phyloP scores from a whole-genome alignment of 805 yeast species.

The Ascoidea rubescens region DNA sequence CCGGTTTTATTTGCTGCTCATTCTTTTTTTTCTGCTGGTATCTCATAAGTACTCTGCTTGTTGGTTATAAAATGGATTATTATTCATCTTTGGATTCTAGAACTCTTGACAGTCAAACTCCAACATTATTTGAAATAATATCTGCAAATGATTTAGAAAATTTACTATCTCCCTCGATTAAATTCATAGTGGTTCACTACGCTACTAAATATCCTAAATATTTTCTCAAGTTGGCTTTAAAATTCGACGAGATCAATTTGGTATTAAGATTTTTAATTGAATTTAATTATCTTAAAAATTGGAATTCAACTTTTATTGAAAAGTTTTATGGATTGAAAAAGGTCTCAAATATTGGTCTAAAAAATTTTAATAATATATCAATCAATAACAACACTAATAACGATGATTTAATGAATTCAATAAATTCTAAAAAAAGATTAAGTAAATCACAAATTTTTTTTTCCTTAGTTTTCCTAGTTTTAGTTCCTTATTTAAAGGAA shows the following conservation, averaged over 20 bases:
- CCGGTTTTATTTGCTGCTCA: too few species aligned
- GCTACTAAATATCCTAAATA: conserved; percentile 66
- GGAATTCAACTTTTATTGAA: conserved; percentile 85
- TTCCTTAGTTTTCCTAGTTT: conserved; percentile 45
- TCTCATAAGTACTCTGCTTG: too few species aligned
- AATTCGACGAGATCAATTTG: conserved; percentile 66
- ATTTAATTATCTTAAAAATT: conserved; percentile 47
- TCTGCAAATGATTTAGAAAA: conserved; percentile 70
- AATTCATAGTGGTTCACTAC: conserved; percentile 70
- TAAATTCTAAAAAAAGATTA: conserved; percentile 30
- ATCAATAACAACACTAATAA: conserved; percentile 15
- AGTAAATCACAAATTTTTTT: conserved; percentile 36
- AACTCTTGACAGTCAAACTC: conserved; percentile 57
- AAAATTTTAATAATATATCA: too few species aligned
- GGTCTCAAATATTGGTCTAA: conserved; percentile 14
- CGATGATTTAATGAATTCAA: conserved; percentile 9
- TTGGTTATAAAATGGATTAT: conserved; percentile 43
- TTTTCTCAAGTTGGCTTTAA: conserved; percentile 44
- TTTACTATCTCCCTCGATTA: conserved; percentile 66
- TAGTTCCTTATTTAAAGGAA: conserved; percentile 53
- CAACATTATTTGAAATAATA: conserved; percentile 79
- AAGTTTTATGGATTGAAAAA: conserved; percentile 84
- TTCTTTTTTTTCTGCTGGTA: too few species aligned
- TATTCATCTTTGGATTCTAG: conserved; percentile 70
- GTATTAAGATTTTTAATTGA: conserved; percentile 52